Percentiles rank a stretch among this genome's conserved stretches.
phyloP scores from a whole-genome alignment of 2,329 filamentous ascomycete species.

The Chalaropsis thielavioides region DNA sequence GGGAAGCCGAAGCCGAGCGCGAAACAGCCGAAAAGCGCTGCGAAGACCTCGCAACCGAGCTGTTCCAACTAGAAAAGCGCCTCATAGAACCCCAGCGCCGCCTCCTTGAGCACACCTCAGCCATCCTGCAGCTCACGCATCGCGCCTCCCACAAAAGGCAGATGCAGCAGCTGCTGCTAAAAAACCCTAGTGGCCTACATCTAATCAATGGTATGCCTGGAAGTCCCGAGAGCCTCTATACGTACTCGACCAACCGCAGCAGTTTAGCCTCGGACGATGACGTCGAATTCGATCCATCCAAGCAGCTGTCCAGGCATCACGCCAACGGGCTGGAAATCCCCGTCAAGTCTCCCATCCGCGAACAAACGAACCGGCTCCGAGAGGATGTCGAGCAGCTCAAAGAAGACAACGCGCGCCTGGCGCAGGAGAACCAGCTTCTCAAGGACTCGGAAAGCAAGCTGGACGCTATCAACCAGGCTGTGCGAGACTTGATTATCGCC shows the following conservation, averaged over 20 bases:
- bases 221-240: slow-evolving; percentile 64
- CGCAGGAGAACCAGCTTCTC: slow-evolving; percentile 36
- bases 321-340: slow-evolving; percentile 41
- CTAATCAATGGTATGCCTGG: slow-evolving; percentile 48
- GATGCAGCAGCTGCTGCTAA: slow-evolving; percentile 22
- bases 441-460: slow-evolving; percentile 50
- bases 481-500: slow-evolving; percentile 52
- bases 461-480: slow-evolving; percentile 49
- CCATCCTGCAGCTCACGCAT: slow-evolving; percentile 81
- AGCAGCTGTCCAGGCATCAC: slow-evolving; percentile 34
- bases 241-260: slow-evolving; percentile 47
- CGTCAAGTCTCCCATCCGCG: slow-evolving; percentile 41
- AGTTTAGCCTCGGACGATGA: slow-evolving; percentile 42
- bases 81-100: slow-evolving; percentile 59
- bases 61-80: slow-evolving; percentile 66
- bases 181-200: slow-evolving; percentile 24
- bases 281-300: slow-evolving; percentile 54
- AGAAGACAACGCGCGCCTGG: slow-evolving; percentile 32
- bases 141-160: slow-evolving; percentile 48
- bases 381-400: slow-evolving; percentile 34
- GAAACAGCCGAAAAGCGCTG: slow-evolving; percentile 63
- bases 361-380: slow-evolving; percentile 37
- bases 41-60: slow-evolving; percentile 66
- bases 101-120: slow-evolving; percentile 79
- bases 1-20: slow-evolving; percentile 60